Percentiles rank a stretch among this genome's conserved stretches.
phyloP scores from a whole-genome alignment of 345 rosid species.

The Salix purpurea region DNA sequence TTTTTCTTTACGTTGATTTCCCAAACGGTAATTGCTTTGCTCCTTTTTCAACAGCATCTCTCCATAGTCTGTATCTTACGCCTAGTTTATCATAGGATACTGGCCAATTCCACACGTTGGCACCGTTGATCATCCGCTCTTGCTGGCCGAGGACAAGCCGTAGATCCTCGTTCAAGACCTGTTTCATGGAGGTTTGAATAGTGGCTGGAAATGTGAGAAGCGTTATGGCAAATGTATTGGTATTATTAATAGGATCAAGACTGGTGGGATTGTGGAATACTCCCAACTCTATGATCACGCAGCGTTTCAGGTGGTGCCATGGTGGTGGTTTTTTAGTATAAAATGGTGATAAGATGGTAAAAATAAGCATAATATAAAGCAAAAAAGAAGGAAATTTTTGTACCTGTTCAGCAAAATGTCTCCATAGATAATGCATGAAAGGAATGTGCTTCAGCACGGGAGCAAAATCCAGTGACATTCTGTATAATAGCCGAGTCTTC shows the following conservation, averaged over 20 bases:
- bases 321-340: not conserved
- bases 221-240: not conserved
- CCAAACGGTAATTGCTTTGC: constrained; percentile 60
- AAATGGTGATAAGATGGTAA: not conserved
- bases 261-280: no score
- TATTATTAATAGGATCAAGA: no score
- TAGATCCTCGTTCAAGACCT: constrained; percentile 93
- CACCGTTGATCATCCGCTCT: constrained; percentile 86
- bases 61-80: constrained; percentile 89
- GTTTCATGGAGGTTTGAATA: constrained; percentile 3
- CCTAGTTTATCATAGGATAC: constrained; percentile 94
- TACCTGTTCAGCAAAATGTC: constrained; percentile 94
- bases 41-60: constrained; percentile 67
- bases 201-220: not conserved
- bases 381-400: not conserved
- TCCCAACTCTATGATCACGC: not conserved
- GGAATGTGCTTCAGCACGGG: constrained; percentile 76
- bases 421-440: constrained; percentile 82
- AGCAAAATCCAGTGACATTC: constrained; percentile 97
- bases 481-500: constrained; percentile 76
- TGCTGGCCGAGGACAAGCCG: constrained; percentile 89
- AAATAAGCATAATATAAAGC: not conserved
- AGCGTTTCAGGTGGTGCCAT: not conserved
- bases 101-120: constrained; percentile 82
- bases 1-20: constrained; percentile 21